Evolutionary conservation across 1,284 basidiomycete genomes (phyloP).

Genomic region (Fomitopsis pinicola): DNA sequence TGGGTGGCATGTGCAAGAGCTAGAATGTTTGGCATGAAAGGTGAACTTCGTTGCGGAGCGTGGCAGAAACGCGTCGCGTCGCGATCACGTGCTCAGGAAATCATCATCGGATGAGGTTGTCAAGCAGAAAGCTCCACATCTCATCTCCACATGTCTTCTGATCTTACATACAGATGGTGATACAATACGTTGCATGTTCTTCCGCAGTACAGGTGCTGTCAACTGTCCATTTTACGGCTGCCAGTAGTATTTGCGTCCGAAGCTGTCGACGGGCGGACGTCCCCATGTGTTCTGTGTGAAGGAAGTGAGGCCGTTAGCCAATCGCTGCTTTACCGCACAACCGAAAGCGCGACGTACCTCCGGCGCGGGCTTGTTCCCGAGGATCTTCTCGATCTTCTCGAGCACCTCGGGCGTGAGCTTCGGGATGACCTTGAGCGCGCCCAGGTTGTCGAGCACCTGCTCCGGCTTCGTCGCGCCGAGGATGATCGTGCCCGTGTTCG

Average conservation of each 20-base stretch:
- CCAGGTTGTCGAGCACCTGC: constrained; percentile 66
- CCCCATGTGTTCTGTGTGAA: constrained; percentile 20
- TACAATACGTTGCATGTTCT: background rate
- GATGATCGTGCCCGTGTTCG: constrained; percentile 53
- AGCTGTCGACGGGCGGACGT: constrained; percentile 23
- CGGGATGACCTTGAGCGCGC: constrained; percentile 65
- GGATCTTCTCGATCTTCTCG: constrained; percentile 62
- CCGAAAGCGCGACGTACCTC: constrained; percentile 20
- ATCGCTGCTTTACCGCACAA: background rate
- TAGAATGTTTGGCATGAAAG: too few relatives aligned
- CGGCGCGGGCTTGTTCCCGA: constrained; percentile 45
- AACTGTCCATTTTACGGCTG: background rate
- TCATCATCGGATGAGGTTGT: too few relatives aligned
- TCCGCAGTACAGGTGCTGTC: background rate
- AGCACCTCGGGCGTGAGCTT: constrained; percentile 65
- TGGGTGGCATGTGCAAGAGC: too few relatives aligned
- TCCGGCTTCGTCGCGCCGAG: constrained; percentile 57
- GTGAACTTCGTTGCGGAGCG: background rate
- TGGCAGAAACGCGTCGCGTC: background rate
- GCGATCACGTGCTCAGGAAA: background rate
- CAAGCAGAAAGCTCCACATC: too few relatives aligned
- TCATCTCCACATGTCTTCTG: too few relatives aligned
- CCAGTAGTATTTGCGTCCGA: constrained; percentile 12
- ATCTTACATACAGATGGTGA: too few relatives aligned
- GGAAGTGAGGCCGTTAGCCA: background rate